Percentiles rank a stretch among this genome's conserved stretches.
These are phyloP conservation scores for Sungouiella blattae DNA, from an alignment of 805 yeast species.

Conservation along the genomic window DNA sequence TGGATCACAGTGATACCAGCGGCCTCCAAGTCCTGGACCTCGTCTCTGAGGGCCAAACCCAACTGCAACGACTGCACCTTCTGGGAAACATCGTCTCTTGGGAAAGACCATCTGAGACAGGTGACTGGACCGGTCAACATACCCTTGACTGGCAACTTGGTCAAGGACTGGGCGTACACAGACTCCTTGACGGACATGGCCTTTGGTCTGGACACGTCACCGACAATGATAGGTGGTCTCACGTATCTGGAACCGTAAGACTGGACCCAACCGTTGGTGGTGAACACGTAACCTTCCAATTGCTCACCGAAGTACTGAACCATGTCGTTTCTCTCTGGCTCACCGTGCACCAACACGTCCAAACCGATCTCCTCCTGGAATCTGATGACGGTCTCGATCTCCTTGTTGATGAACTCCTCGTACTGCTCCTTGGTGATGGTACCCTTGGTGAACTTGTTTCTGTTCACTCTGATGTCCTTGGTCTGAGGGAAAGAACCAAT, in stretches of 20 bases:
- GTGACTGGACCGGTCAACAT: constrained; percentile 99
- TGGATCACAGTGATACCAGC: constrained; percentile 98
- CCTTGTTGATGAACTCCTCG: constrained; percentile 94
- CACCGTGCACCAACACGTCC: constrained; percentile 99
- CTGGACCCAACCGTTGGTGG: constrained; percentile 99
- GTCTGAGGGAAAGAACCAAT: constrained; percentile 99
- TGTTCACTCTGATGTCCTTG: constrained; percentile 96
- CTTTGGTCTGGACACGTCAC: constrained; percentile 97
- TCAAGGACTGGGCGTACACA: constrained; percentile 96
- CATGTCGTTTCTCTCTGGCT: constrained; percentile 99
- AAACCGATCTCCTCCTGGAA: constrained; percentile 99
- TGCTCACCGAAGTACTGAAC: constrained; percentile 99
- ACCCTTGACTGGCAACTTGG: constrained; percentile 97
- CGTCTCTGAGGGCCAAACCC: constrained; percentile 97
- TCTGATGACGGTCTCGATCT: constrained; percentile 91
- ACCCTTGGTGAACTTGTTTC: constrained; percentile 98
- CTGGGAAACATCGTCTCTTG: constrained; percentile 96
- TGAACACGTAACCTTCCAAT: constrained; percentile 96
- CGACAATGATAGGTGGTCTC: constrained; percentile 98
- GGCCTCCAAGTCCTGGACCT: constrained; percentile 95
- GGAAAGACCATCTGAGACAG: constrained; percentile 99
- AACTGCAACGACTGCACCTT: constrained; percentile 94
- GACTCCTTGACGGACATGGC: constrained; percentile 99
- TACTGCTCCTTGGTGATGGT: constrained; percentile 91
- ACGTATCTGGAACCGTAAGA: constrained; percentile 99